Conservation (phyloP, 2,329 filamentous ascomycete genomes). For the Chalara sp. region DNA sequence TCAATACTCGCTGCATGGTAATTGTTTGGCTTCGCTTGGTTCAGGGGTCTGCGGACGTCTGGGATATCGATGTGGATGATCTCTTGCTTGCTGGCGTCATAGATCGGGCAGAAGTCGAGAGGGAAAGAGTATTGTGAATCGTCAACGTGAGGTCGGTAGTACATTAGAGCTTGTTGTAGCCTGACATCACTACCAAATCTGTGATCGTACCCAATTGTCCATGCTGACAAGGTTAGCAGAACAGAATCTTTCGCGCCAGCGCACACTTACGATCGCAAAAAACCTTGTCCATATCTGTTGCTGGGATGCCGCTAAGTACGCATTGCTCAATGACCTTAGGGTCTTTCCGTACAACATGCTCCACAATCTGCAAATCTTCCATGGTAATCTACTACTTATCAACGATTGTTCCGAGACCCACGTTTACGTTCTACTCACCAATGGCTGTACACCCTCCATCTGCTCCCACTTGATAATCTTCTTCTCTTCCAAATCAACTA, state of each 20-base stretch:
- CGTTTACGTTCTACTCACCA: constrained; percentile 42
- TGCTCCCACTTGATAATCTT: constrained; percentile 70
- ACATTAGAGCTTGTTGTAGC: constrained; percentile 91
- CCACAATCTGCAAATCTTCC: constrained; percentile 80
- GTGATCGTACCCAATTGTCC: constrained; percentile 94
- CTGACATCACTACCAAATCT: constrained; percentile 73
- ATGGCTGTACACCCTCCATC: constrained; percentile 71
- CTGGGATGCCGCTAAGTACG: constrained; percentile 70
- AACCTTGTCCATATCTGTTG: constrained; percentile 86
- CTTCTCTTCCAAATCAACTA: constrained; percentile 63
- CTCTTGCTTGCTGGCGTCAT: constrained; percentile 69
- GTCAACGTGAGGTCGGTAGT: constrained; percentile 80
- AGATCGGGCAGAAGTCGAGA: constrained; percentile 91
- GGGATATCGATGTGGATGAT: constrained; percentile 58
- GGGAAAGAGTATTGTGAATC: constrained; percentile 89
- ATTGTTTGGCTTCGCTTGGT: constrained; percentile 65
- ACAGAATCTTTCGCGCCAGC: background rate
- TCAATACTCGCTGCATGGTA: constrained; percentile 72
- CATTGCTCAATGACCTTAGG: constrained; percentile 89
- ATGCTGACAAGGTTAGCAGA: constrained; percentile 43
- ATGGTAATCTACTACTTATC: constrained; percentile 62
- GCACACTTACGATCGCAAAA: constrained; percentile 74
- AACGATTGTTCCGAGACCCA: background rate
- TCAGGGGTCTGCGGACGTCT: constrained; percentile 67
- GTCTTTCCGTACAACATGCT: constrained; percentile 68